A percentile compares a stretch with the other conserved stretches of the same genome.
Evolutionary conservation across 495 filamentous ascomycete genomes (phyloP).

Genomic region (Neurospora terricola): DNA sequence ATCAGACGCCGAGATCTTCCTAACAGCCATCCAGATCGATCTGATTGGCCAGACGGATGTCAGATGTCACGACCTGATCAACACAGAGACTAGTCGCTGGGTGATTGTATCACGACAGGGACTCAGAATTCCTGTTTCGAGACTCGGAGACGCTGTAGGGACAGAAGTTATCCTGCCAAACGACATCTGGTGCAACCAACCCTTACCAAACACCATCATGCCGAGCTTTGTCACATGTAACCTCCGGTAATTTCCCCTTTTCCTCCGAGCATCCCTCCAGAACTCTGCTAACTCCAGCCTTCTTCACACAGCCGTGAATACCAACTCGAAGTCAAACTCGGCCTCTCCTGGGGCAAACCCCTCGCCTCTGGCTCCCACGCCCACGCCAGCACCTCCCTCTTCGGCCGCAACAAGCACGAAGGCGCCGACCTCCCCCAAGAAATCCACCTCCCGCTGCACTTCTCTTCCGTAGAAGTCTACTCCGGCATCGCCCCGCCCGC

Average conservation of each 20-base stretch:
- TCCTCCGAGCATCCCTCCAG: not conserved
- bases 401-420: slow-evolving; percentile 6
- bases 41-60: slow-evolving; percentile 72
- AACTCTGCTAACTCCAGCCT: not conserved
- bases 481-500: slow-evolving; percentile 84
- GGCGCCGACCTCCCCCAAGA: slow-evolving; percentile 46
- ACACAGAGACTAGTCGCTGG: slow-evolving; percentile 58
- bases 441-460: slow-evolving; percentile 62
- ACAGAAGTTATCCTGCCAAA: slow-evolving; percentile 59
- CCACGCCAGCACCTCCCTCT: slow-evolving; percentile 1
- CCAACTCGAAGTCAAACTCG: slow-evolving; percentile 70
- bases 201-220: slow-evolving; percentile 73
- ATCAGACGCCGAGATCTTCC: slow-evolving; percentile 49
- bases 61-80: slow-evolving; percentile 57
- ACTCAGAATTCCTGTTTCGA: slow-evolving; percentile 50
- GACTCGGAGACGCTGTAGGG: slow-evolving; percentile 47
- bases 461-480: slow-evolving; percentile 65
- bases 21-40: slow-evolving; percentile 73
- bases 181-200: slow-evolving; percentile 54
- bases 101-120: slow-evolving; percentile 57
- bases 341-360: slow-evolving; percentile 47
- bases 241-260: slow-evolving; percentile 35
- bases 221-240: slow-evolving; percentile 88
- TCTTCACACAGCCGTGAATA: slow-evolving; percentile 47
- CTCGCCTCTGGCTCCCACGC: not conserved